These are phyloP conservation scores for Lactarius pseudohatsudake DNA, from an alignment of 768 basidiomycete species.

Conservation along the genomic window DNA sequence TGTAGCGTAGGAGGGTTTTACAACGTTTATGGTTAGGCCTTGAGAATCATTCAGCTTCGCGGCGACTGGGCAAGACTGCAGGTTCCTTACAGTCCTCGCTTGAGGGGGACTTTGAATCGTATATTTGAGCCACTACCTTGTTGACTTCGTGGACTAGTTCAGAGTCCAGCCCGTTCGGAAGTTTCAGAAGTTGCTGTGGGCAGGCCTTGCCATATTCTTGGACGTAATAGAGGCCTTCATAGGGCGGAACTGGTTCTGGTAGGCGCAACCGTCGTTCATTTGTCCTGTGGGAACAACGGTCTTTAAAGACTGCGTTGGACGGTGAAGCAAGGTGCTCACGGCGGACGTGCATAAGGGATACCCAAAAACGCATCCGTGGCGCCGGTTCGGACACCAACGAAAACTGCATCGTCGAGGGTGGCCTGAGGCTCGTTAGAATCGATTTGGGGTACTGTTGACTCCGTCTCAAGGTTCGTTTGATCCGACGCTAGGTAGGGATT, in stretches of 20 bases:
- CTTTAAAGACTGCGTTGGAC: not conserved
- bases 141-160: not conserved
- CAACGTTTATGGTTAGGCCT: constrained; percentile 34
- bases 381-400: not conserved
- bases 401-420: not conserved
- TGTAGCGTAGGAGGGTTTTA: constrained; percentile 25
- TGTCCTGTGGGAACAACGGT: constrained; percentile 29
- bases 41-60: not conserved
- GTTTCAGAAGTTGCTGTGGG: constrained; percentile 30
- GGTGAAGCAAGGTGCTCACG: not conserved
- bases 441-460: not conserved
- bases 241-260: constrained; percentile 31
- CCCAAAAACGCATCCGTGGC: not conserved
- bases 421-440: not conserved
- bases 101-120: constrained; percentile 1
- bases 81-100: constrained; percentile 31
- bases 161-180: constrained; percentile 17
- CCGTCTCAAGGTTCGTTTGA: not conserved
- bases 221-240: constrained; percentile 28
- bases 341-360: not conserved
- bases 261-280: constrained; percentile 39
- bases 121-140: constrained; percentile 3
- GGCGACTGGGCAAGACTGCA: not conserved
- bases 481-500: not conserved
- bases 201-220: constrained; percentile 31